Evolutionary conservation across 768 basidiomycete genomes (phyloP), one percentile per base, ranked within the genome.

Genomic region (Boletus sensibilis): DNA sequence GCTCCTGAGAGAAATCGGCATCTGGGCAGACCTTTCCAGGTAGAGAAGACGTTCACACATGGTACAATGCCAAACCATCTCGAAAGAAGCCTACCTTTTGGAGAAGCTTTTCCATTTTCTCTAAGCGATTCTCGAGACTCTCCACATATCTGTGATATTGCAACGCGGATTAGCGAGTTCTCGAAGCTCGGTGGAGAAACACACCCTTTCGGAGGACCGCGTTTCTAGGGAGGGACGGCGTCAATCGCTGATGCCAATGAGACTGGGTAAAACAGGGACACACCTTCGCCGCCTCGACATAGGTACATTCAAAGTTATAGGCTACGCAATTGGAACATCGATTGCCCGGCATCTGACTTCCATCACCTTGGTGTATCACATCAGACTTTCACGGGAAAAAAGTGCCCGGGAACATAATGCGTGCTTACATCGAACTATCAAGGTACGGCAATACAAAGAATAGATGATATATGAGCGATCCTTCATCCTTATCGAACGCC

Each of bases 61-160:
- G 60, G 55, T 25, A 61, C 29, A 21, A 55, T 27, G n/a, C 43
- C 31, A 35, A 8, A 49, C 35, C 5, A 12, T 31, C 34, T 39
- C 35, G 1, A 27, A 13, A 18, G 31, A 43, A 37, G 31, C 60
- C 2, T 29, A 83, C 86, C 70, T 78, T 81, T 52, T 73, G 75
- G 21, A 88, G 68, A 5, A 88, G 74, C 56, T 74, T 78, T 66
- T 88, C 84, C 77, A 88, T 82, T 64, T 85, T 86, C 54, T 83
- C 81, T 2, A 88, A 67, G 12, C 86, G 78, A 54, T 68, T 76
- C 69, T 88, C 87, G 37, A 88, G 75, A 47, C 77, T 79, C 63
- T 87, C 82, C 18, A 86, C 79, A 67, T 86, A 86, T 58, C 84
- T 85, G n/a, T 2, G 55, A 33, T 10, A 53, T 35, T 46, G 39